Conservation (phyloP, 2,329 filamentous ascomycete species). For the Leptographium lundbergii region DNA sequence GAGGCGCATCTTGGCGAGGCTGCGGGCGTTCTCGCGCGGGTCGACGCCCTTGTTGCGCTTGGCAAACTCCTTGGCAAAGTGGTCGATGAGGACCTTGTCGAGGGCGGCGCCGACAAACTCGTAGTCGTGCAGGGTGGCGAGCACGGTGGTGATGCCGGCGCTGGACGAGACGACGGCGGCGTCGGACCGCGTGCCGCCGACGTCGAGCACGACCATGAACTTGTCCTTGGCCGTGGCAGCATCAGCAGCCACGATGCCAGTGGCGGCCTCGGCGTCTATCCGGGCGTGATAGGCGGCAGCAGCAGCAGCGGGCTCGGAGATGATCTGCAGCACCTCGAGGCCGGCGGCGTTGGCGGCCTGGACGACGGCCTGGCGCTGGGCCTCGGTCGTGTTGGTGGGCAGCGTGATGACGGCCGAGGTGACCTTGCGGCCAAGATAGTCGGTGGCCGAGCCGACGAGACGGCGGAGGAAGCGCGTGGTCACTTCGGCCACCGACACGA, state of each 20-base stretch:
- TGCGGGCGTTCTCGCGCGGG: constrained; percentile 67
- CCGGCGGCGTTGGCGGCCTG: constrained; percentile 68
- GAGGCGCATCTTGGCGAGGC: constrained; percentile 81
- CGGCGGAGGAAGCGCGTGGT: constrained; percentile 75
- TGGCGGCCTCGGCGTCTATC: constrained; percentile 67
- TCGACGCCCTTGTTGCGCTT: constrained; percentile 85
- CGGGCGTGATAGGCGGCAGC: constrained; percentile 85
- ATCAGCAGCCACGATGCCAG: constrained; percentile 80
- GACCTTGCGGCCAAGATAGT: constrained; percentile 86
- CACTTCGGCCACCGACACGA: constrained; percentile 65
- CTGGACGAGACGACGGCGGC: constrained; percentile 81
- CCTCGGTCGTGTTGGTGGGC: constrained; percentile 83
- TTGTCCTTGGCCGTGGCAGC: constrained; percentile 62
- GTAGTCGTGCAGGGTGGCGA: constrained; percentile 91
- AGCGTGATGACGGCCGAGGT: constrained; percentile 91
- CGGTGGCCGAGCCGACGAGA: constrained; percentile 69
- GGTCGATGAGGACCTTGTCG: constrained; percentile 84
- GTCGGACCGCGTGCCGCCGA: constrained; percentile 87
- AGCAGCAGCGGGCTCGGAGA: constrained; percentile 81
- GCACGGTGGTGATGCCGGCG: constrained; percentile 90
- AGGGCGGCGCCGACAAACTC: constrained; percentile 78
- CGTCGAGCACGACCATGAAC: constrained; percentile 78
- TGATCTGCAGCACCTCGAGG: constrained; percentile 83
- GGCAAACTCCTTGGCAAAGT: constrained; percentile 97
- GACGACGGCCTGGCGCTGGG: constrained; percentile 70